Conservation (phyloP, 164 flowering plant genomes). For the Magnolia changhungtana region DNA sequence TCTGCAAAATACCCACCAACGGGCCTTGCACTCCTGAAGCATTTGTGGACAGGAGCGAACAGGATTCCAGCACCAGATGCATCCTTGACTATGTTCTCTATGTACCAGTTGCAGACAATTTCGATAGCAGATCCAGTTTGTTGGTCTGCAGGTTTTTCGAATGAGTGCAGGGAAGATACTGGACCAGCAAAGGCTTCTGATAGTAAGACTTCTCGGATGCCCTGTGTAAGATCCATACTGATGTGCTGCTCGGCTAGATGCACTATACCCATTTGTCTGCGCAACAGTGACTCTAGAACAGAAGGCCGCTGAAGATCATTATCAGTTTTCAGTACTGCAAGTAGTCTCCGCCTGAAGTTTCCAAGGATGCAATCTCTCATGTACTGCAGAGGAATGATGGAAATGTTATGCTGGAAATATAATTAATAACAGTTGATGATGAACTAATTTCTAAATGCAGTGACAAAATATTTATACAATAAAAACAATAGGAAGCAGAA, state of each 20-base stretch:
- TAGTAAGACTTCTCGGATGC: slow-evolving; percentile 79
- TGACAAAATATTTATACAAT: background rate
- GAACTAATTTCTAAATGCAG: background rate
- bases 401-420: slow-evolving; percentile 8
- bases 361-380: slow-evolving; percentile 98
- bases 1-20: slow-evolving; percentile 97
- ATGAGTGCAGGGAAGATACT: slow-evolving; percentile 77
- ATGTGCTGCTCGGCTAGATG: slow-evolving; percentile 95
- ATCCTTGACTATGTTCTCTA: slow-evolving; percentile 92
- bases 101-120: slow-evolving; percentile 91
- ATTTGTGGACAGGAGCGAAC: slow-evolving; percentile 73
- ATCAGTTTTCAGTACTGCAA: slow-evolving; percentile 73
- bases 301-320: slow-evolving; percentile 95
- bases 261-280: slow-evolving; percentile 72
- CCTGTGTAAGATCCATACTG: slow-evolving; percentile 96
- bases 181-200: slow-evolving; percentile 87
- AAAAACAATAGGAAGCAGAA: background rate
- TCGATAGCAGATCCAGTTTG: slow-evolving; percentile 74
- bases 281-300: slow-evolving; percentile 67
- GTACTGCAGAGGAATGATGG: slow-evolving; percentile 49
- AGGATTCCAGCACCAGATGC: slow-evolving; percentile 81
- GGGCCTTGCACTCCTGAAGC: slow-evolving; percentile 88
- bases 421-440: background rate
- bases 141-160: slow-evolving; percentile 66
- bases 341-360: slow-evolving; percentile 88